Conservation (phyloP, 2,329 filamentous ascomycete species). For the Diaporthe vexans region DNA sequence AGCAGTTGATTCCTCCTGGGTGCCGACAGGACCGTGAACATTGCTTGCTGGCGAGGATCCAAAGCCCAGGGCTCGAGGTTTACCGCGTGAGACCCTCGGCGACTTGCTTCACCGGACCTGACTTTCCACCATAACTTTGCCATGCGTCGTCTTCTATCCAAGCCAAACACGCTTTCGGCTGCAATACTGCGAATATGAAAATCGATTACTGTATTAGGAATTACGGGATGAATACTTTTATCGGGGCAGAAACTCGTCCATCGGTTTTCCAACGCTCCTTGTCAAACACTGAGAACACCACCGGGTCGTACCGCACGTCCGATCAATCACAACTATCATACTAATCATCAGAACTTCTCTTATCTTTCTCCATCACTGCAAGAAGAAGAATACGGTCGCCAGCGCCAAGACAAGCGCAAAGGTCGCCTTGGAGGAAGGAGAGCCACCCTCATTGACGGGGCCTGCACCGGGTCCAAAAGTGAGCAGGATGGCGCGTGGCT, state of each 20-base stretch:
- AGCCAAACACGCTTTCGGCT: not conserved
- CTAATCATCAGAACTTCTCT: not conserved
- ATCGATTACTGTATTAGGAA: constrained; percentile 9
- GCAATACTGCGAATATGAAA: too few species aligned
- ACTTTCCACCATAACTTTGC: not conserved
- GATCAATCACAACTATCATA: not conserved
- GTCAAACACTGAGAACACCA: not conserved
- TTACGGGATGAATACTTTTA: not conserved
- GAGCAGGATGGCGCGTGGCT: too few species aligned
- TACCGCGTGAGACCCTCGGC: not conserved
- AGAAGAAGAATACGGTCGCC: not conserved
- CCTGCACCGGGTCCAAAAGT: not conserved
- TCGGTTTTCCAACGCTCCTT: not conserved
- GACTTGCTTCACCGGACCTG: not conserved
- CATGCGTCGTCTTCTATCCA: not conserved
- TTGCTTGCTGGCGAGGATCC: not conserved
- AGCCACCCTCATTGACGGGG: not conserved
- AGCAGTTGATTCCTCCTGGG: not conserved
- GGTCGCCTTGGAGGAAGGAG: constrained; percentile 3
- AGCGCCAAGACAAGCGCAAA: constrained; percentile 10
- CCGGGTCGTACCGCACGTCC: not conserved
- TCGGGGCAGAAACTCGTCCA: not conserved
- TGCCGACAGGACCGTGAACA: not conserved
- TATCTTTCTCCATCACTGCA: not conserved
- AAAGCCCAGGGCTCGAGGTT: not conserved